Evolutionary conservation across 805 yeast genomes (phyloP).

Genomic region (Blastobotrys attinorum): DNA sequence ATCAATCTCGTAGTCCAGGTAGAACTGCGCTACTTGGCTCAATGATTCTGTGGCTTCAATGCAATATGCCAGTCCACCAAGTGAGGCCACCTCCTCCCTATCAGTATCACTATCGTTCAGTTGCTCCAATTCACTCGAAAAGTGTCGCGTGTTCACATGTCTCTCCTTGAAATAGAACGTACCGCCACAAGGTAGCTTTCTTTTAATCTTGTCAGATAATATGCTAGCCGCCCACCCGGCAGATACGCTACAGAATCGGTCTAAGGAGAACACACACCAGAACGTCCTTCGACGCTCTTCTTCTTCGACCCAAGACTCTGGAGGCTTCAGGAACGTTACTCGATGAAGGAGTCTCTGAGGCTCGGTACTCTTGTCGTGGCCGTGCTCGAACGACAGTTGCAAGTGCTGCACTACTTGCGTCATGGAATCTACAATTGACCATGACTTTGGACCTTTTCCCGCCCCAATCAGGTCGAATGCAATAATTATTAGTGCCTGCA

Average conservation of each 20-base stretch:
- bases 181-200: slow-evolving; percentile 3
- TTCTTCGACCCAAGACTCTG: slow-evolving; percentile 1
- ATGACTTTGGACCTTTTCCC: slow-evolving; percentile 3
- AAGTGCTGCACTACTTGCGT: slow-evolving; percentile 5
- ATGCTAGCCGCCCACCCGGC: slow-evolving; percentile 4
- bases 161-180: neutral
- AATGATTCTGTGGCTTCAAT: slow-evolving; percentile 9
- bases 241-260: slow-evolving; percentile 4
- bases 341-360: neutral
- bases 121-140: neutral
- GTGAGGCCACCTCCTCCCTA: slow-evolving; percentile 1
- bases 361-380: neutral
- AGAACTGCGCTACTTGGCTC: slow-evolving; percentile 6
- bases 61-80: slow-evolving; percentile 10
- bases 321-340: neutral
- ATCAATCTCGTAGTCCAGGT: neutral
- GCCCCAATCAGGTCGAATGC: slow-evolving; percentile 4
- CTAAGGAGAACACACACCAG: slow-evolving; percentile 5
- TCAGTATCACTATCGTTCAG: neutral
- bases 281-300: slow-evolving; percentile 3
- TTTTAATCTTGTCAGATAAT: neutral
- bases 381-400: neutral
- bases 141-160: neutral
- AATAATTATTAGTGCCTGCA: slow-evolving; percentile 5
- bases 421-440: slow-evolving; percentile 3